Evolutionary conservation across 83 land plant genomes (phyloP).

Genomic region (Picea abies): DNA sequence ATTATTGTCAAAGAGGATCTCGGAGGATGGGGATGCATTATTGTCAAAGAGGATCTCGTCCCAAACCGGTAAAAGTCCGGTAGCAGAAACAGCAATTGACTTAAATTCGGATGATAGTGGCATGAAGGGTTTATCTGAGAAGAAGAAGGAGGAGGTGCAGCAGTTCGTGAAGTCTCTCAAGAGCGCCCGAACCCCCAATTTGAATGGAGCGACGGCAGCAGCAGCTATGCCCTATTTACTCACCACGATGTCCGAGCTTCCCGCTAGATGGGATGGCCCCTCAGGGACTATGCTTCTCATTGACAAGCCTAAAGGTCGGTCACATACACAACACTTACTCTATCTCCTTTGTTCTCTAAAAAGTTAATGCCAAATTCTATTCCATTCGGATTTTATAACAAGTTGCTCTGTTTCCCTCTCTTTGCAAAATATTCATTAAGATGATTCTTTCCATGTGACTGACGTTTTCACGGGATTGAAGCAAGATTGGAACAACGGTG

Average conservation of each 20-base stretch:
- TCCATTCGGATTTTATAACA: too few species aligned
- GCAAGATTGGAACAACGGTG: background rate
- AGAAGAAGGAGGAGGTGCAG: slow-evolving; percentile 66
- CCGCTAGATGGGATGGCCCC: slow-evolving; percentile 80
- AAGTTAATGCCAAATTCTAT: background rate
- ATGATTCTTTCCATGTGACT: too few species aligned
- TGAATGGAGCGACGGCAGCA: slow-evolving; percentile 3
- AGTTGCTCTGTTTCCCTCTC: too few species aligned
- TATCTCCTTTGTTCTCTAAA: background rate
- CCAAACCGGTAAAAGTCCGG: too few species aligned
- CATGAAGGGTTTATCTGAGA: slow-evolving; percentile 36
- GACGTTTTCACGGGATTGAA: too few species aligned
- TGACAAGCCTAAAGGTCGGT: slow-evolving; percentile 89
- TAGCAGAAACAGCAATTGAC: too few species aligned
- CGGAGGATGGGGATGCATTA: background rate
- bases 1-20: too few species aligned
- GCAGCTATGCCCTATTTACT: slow-evolving; percentile 50
- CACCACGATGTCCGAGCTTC: slow-evolving; percentile 61
- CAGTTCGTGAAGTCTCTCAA: slow-evolving; percentile 63
- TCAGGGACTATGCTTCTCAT: slow-evolving; percentile 76
- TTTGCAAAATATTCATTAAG: too few species aligned
- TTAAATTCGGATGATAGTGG: too few species aligned
- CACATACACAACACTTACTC: background rate
- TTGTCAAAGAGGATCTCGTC: too few species aligned
- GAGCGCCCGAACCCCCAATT: slow-evolving; percentile 48